Base-by-base conservation (phyloP, 192 early-diverging fungal genomes). In the Umbelopsis vinacea region DNA sequence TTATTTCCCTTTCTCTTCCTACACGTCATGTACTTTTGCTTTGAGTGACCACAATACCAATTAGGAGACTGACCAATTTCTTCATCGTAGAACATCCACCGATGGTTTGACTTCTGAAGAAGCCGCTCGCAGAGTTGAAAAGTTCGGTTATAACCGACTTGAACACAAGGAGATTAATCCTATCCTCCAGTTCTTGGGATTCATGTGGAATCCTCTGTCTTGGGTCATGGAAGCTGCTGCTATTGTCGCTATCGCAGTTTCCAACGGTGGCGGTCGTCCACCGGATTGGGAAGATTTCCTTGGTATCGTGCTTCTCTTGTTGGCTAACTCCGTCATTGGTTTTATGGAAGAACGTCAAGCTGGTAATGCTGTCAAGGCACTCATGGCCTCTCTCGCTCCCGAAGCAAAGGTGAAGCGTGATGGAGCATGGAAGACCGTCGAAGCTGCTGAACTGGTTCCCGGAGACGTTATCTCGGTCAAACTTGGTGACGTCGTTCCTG, bases 321-420 rank as follows among this genome's bases (percentile, higher is more conserved):
- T 95, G 57, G 87, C 84, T 71, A 96, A 96, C 87, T 90, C 95
- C 43, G 77, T 81, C 80, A 95, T 96, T 76, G 95, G 95, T 68
- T 97, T 85, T 82, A 82, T 90, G 73, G 92, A 97, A 82, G 95
- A 97, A 81, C 90, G 91, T 71, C 88, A 92, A 46, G 94, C 95
- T 47, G 93, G 94, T 73, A 90, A 89, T 79, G 93, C 95, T 38
- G 86, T 97, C 76, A 92, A 97, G 81, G 95, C 94, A 19, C 84
- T 97, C 73, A 97, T 94, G 87, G 92, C 89, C 14, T 90, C 92
- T 35, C 85, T 94, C 10, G 94, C 94, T 35, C 91, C 93, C 45
- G 89, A 94, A 84, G 89, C 89, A 75, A 91, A 90, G 77, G 92
- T 91, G 75, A 92, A 89, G 89, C 89, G 95, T 81, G 87, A 95